Conservation (phyloP, 768 basidiomycete species). For the Lyophyllum shimeji region DNA sequence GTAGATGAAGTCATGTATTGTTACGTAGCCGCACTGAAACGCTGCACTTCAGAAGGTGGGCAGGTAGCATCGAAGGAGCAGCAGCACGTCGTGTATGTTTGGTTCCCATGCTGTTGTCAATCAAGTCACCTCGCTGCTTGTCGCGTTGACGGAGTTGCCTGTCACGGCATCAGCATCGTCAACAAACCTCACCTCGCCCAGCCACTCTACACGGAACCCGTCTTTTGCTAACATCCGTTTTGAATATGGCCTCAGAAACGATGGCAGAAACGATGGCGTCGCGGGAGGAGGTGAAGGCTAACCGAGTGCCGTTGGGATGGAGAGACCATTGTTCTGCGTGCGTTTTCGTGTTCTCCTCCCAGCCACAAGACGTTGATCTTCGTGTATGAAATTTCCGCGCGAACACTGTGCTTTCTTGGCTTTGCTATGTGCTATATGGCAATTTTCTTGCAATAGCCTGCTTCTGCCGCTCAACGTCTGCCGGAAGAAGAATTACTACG, state of each 20-base stretch:
- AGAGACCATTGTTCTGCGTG: slow-evolving; percentile 91
- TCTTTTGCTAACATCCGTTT: not conserved
- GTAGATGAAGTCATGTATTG: too few relatives aligned
- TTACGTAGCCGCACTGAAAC: too few relatives aligned
- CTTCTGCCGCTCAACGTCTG: slow-evolving; percentile 88
- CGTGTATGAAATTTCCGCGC: not conserved
- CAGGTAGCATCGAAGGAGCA: too few relatives aligned
- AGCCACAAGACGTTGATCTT: slow-evolving; percentile 6
- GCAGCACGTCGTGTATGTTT: not conserved
- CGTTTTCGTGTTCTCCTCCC: slow-evolving; percentile 30
- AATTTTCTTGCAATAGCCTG: slow-evolving; percentile 45
- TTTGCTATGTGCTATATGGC: slow-evolving; percentile 1
- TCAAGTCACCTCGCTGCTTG: not conserved
- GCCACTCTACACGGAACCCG: not conserved
- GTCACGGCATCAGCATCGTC: not conserved
- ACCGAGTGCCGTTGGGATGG: slow-evolving; percentile 78
- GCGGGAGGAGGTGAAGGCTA: slow-evolving; percentile 75
- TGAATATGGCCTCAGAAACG: slow-evolving; percentile 64
- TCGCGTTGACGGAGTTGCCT: not conserved
- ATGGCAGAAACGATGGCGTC: slow-evolving; percentile 81
- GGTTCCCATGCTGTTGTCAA: not conserved
- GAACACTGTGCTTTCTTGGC: too few relatives aligned
- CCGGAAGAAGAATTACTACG: slow-evolving; percentile 71
- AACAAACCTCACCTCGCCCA: not conserved
- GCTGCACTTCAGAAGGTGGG: not conserved